Base-by-base conservation (phyloP, 108 stramenopile species). In the Pseudonitzschia delicatissima region DNA sequence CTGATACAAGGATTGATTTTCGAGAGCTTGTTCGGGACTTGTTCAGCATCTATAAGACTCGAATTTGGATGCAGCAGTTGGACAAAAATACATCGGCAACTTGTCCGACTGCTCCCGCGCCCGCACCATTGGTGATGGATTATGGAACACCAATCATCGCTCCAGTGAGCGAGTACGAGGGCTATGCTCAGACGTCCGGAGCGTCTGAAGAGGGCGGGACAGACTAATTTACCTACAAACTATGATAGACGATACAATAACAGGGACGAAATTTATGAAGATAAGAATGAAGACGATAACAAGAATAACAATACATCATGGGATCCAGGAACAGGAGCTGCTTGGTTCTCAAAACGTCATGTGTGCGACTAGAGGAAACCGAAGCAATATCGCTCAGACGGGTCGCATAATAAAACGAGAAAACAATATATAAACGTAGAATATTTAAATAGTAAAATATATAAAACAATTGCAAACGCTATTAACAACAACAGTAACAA, bases 11-110 rank as follows among this genome's bases (percentile, higher is more conserved):
- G 34, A 91, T 98, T 47, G 97, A 98, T 68, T 98, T 98, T 78
- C 86, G 97, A 45, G 97, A 98, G 67, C 82, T 98, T n/a, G 97
- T 98, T 3, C 81, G 97, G 18, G 97, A 98, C 70, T 78, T 98
- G 64, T 98, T 98, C 77, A 92, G 92, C 74, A 95, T 96, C 69
- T 98, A 96, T 80, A 98, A 98, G 84, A 98, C 96, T 20, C 79
- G 97, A 53, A 98, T 97, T 50, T 97, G 97, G 97, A 97, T 98
- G 96, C 94, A 98, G 85, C 97, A 97, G 70, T 67, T 93, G 39
- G 88, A 90, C 59, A 93, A 93, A 69, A 80, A 29, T 40, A 79
- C 78, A 5, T 26, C 74, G 9, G 64, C 72, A 27, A 39, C 64
- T 26, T 71, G 76, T 63, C 77, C 71, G n/a, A 58, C 67, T 31